phyloP scores from a whole-genome alignment of 2,329 filamentous ascomycete species.

The Alternaria angustiovoidea region DNA sequence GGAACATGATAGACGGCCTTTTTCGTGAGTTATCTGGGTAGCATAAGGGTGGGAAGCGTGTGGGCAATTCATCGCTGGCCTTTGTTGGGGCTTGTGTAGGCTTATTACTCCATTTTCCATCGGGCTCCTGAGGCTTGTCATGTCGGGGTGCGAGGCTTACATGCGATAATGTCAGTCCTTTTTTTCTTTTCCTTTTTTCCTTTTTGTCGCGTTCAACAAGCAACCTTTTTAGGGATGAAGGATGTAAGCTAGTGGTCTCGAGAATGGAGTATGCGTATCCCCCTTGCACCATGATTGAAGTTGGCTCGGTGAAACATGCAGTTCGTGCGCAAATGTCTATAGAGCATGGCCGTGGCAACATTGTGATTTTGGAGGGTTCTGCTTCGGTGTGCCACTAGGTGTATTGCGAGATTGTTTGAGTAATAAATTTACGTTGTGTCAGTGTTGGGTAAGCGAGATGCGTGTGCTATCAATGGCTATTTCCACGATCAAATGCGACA shows the following conservation, averaged over 20 bases:
- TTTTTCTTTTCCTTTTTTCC: constrained; percentile 23
- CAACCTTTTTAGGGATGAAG: constrained; percentile 27
- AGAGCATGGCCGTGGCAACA: not conserved
- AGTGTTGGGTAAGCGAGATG: not conserved
- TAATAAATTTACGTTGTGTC: not conserved
- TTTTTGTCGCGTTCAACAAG: constrained; percentile 35
- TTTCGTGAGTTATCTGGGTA: constrained; percentile 17
- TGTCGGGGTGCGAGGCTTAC: constrained; percentile 17
- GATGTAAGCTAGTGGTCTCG: constrained; percentile 35
- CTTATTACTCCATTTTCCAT: constrained; percentile 10
- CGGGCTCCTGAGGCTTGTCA: constrained; percentile 23
- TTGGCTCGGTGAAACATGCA: not conserved
- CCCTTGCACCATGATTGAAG: not conserved
- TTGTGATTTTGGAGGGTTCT: not conserved
- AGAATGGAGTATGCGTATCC: constrained; percentile 25
- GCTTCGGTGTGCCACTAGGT: no score
- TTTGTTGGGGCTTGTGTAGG: constrained; percentile 5
- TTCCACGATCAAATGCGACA: not conserved
- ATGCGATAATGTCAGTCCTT: constrained; percentile 39
- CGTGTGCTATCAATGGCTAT: not conserved
- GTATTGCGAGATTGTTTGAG: not conserved
- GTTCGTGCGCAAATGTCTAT: not conserved
- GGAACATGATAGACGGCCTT: constrained; percentile 35
- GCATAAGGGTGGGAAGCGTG: constrained; percentile 10
- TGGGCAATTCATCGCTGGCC: constrained; percentile 15